Evolutionary conservation across 176 grass and related monocot genomes (phyloP).

Genomic region (Oryza rufipogon): DNA sequence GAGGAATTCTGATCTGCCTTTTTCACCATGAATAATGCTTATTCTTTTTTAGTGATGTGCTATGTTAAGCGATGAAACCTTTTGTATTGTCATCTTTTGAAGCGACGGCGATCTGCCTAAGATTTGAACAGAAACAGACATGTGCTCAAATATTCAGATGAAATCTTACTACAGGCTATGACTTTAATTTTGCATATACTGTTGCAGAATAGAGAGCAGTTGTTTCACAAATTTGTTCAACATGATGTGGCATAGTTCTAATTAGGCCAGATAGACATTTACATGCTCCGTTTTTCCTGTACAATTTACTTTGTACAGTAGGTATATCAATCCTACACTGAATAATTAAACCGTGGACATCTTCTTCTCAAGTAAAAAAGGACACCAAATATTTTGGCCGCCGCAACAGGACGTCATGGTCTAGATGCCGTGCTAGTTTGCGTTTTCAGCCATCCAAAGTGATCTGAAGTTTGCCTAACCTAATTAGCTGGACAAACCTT

Average conservation of each 20-base stretch:
- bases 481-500: conserved; percentile 15
- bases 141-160: conserved; percentile 19
- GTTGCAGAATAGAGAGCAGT: not conserved
- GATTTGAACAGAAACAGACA: conserved; percentile 14
- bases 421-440: not conserved
- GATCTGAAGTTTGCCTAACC: conserved; percentile 3
- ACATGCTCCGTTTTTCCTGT: not conserved
- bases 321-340: not conserved
- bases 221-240: not conserved
- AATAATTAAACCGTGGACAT: not conserved
- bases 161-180: not conserved
- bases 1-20: conserved; percentile 28
- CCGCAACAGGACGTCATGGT: not conserved
- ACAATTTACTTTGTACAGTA: not conserved
- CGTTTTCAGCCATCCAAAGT: conserved; percentile 36
- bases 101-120: not conserved
- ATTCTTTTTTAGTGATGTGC: not conserved
- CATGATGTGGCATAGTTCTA: too few relatives aligned
- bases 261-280: not conserved
- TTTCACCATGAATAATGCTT: not conserved
- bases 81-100: conserved; percentile 19
- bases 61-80: not conserved
- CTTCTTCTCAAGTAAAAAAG: conserved; percentile 6
- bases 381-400: not conserved
- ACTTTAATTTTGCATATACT: not conserved